Conservation (phyloP, 257 asterid genomes). For the Nicotiana undulata region DNA sequence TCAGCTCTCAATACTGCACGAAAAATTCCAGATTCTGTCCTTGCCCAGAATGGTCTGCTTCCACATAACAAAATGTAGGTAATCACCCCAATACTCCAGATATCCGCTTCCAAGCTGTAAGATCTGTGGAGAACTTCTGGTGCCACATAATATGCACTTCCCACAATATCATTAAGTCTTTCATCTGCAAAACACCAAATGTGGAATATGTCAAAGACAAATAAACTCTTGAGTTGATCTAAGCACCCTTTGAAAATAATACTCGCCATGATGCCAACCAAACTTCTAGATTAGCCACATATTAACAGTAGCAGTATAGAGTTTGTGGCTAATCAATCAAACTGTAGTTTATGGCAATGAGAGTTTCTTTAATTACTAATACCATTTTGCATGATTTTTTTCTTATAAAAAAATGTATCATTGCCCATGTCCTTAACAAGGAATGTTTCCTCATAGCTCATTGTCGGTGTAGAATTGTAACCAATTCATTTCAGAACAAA, state of each 20-base stretch:
- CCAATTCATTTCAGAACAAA: neutral
- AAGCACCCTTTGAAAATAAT: neutral
- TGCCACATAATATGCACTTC: constrained; percentile 98
- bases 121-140: constrained; percentile 98
- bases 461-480: neutral
- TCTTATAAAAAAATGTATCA: neutral
- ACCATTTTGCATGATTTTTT: neutral
- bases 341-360: neutral
- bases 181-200: constrained; percentile 46
- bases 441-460: neutral
- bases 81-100: constrained; percentile 97
- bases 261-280: neutral
- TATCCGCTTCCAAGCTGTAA: constrained; percentile 89
- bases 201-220: neutral
- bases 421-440: neutral
- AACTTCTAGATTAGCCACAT: neutral
- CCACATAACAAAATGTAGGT: constrained; percentile 88
- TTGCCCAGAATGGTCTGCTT: constrained; percentile 98
- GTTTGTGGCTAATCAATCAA: neutral
- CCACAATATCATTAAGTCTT: constrained; percentile 94
- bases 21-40: constrained; percentile 95
- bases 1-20: constrained; percentile 94
- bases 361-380: neutral
- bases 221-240: neutral
- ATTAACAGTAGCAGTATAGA: neutral